These are phyloP conservation scores for Colletotrichum truncatum DNA, from an alignment of 2,329 filamentous ascomycete genomes.

Conservation along the genomic window DNA sequence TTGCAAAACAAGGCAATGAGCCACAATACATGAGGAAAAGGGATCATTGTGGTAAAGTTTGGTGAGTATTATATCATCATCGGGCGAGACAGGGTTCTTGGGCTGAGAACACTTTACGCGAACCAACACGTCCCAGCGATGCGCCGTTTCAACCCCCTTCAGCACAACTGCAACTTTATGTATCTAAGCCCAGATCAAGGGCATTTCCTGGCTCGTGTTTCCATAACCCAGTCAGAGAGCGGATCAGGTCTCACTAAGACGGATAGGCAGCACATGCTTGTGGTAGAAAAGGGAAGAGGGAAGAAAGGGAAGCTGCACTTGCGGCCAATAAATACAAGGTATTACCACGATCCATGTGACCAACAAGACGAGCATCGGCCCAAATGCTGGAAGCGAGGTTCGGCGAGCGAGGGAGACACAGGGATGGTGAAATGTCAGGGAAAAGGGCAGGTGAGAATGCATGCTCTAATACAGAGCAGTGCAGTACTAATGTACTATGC, in stretches of 20 bases:
- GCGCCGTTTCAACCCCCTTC: slow-evolving; percentile 28
- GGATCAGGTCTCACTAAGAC: slow-evolving; percentile 10
- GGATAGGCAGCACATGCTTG: not conserved
- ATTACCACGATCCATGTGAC: not conserved
- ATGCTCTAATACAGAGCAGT: not conserved
- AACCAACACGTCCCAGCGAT: slow-evolving; percentile 15
- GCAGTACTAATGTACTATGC: not conserved
- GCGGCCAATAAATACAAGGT: slow-evolving; percentile 4
- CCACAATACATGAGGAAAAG: not conserved
- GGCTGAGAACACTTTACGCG: slow-evolving; percentile 25
- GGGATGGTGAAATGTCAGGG: slow-evolving; percentile 9
- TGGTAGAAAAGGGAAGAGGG: slow-evolving; percentile 18
- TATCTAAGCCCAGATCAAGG: not conserved
- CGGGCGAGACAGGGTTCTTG: not conserved
- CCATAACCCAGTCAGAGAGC: slow-evolving; percentile 4
- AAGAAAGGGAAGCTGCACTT: not conserved
- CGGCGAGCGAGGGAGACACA: slow-evolving; percentile 2
- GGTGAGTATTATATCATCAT: slow-evolving; percentile 1
- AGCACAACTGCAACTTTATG: not conserved
- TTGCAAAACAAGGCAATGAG: not conserved
- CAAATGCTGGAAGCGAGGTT: slow-evolving; percentile 3
- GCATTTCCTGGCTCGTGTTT: not conserved
- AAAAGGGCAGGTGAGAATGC: slow-evolving; percentile 11
- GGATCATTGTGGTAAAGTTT: not conserved
- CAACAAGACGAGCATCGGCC: not conserved